Base-by-base conservation (phyloP, 352 stramenopile genomes). In the Globisporangium paddicum region DNA sequence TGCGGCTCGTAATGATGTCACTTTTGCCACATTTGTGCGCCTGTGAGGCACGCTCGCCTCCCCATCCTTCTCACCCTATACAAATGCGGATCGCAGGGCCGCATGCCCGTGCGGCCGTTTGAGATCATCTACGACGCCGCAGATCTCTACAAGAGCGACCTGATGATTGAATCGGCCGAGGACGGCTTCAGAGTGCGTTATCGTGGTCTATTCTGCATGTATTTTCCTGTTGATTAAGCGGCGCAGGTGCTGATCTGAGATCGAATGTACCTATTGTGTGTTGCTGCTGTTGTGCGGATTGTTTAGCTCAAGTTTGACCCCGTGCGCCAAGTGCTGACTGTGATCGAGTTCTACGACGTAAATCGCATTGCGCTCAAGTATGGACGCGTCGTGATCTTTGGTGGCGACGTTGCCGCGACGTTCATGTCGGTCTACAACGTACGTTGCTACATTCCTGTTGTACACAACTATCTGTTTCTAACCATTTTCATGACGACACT, bases 381-480 rank as follows among this genome's bases (percentile, higher is more conserved):
- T 60, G 83, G 83, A 23, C 85, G 83, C 52, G 82, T 91, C 13
- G 75, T 90, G 54, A 88, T 95, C 60, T 95, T 93, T 58, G 83
- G 86, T 3, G 85, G 84, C 4, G 78, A 87, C 28, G 74, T 89
- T 55, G 71, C 79, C 10, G 78, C 86, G 32, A 93, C 86, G 28
- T 95, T 93, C 68, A 91, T 93, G 77, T 93, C 86, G 21, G 73
- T 95, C 14, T 95, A 95, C 71, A 91, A 95, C 47, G 86, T 95
- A 69, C n/a, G 59, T 46, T 37, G 30, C 6, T 41, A 16, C 46
- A 28, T 28, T 35, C 7, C 56, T 37, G 8, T 32, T 7, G 10
- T 21, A 21, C 28, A 32, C 28, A 6, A 32, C 28, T 32, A 19
- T 42, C 14, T 42, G 5, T 6, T 41, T 41, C 2, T 21, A 21